Conservation (phyloP, 192 early-diverging fungal genomes). For the Podila epigama region DNA sequence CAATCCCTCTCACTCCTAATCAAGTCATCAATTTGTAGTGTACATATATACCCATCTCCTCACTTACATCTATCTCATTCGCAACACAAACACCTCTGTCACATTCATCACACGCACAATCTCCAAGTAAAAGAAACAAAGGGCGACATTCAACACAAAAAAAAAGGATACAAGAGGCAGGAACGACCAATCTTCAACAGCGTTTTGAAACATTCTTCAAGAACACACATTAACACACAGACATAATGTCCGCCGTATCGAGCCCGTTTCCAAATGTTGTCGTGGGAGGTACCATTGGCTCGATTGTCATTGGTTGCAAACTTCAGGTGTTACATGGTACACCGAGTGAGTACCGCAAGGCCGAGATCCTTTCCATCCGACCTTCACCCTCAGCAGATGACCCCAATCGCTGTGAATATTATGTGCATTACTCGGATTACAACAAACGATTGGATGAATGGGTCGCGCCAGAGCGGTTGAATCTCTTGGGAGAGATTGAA, state of each 20-base stretch:
- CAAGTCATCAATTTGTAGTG: background rate
- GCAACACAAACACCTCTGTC: background rate
- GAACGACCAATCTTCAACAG: too few relatives aligned
- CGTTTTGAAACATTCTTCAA: too few relatives aligned
- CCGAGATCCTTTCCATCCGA: conserved; percentile 86
- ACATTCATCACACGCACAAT: too few relatives aligned
- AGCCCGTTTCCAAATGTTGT: conserved; percentile 41
- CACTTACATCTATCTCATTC: background rate
- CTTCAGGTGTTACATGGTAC: conserved; percentile 43
- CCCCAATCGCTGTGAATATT: conserved; percentile 73
- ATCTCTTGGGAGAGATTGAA: conserved; percentile 72
- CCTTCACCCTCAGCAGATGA: conserved; percentile 49
- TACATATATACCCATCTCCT: background rate
- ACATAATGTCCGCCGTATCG: conserved; percentile 27
- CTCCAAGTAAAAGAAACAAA: too few relatives aligned
- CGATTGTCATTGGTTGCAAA: conserved; percentile 40
- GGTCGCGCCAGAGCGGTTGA: conserved; percentile 74
- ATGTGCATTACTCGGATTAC: conserved; percentile 96
- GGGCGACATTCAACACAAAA: too few relatives aligned
- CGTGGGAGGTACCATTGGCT: conserved; percentile 42
- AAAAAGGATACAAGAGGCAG: too few relatives aligned
- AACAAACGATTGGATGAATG: conserved; percentile 99
- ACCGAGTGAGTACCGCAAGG: conserved; percentile 71
- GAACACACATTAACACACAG: background rate
- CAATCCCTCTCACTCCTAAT: background rate